These are phyloP conservation scores for Penicillium sp. DNA, from an alignment of 2,329 filamentous ascomycete species.

Conservation along the genomic window DNA sequence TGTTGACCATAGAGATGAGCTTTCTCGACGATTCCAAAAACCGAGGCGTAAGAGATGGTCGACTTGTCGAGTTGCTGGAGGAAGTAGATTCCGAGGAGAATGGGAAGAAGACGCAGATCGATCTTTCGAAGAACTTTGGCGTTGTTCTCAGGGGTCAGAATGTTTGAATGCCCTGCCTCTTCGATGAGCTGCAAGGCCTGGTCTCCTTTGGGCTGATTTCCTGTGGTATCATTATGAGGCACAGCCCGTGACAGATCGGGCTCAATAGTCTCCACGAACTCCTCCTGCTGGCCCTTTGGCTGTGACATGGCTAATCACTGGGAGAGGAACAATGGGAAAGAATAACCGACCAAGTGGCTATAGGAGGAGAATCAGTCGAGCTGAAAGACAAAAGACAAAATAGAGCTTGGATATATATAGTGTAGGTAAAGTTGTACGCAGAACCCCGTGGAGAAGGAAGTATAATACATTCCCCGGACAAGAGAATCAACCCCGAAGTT, in stretches of 20 bases:
- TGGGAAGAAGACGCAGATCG: conserved; percentile 53
- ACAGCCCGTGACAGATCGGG: conserved; percentile 1
- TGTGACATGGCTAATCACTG: conserved; percentile 17
- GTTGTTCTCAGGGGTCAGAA: conserved; percentile 56
- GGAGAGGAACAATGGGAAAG: neutral
- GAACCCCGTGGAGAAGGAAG: conserved; percentile 29
- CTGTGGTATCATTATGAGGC: neutral
- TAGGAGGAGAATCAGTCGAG: neutral
- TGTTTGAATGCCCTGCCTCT: conserved; percentile 46
- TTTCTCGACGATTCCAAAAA: conserved; percentile 63
- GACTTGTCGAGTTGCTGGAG: conserved; percentile 65
- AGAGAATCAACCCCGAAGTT: neutral
- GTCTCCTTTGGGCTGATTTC: conserved; percentile 36
- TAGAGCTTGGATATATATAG: conserved; percentile 1
- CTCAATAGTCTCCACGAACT: conserved; percentile 31
- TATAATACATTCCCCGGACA: conserved; percentile 21
- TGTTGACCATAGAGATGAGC: conserved; percentile 58
- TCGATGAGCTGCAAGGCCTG: conserved; percentile 53
- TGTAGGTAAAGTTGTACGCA: neutral
- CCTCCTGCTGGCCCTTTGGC: conserved; percentile 22
- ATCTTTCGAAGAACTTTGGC: conserved; percentile 53
- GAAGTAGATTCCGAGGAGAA: conserved; percentile 62
- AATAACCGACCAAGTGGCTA: neutral
- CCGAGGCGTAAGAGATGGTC: conserved; percentile 60
- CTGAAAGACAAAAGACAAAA: neutral